Percentiles rank a stretch among this genome's conserved stretches.
Evolutionary conservation across 495 filamentous ascomycete genomes (phyloP).

Genomic region (Paragyromitra xinjiangensis): DNA sequence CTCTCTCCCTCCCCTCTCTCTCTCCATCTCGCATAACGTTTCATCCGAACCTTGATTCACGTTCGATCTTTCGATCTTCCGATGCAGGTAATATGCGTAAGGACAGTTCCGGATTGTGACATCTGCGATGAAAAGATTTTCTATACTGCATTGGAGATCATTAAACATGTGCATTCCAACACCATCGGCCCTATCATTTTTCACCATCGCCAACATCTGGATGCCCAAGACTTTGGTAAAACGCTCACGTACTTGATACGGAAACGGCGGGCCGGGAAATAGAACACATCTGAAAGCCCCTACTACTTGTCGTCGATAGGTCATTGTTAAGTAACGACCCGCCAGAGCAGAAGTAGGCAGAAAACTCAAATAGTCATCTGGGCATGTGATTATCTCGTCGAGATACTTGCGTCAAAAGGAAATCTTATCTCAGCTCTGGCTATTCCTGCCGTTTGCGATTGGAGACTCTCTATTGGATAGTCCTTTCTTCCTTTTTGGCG

Average conservation of each 20-base stretch:
- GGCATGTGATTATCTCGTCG: slow-evolving; percentile 22
- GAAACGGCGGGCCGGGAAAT: slow-evolving; percentile 39
- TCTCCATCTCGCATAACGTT: slow-evolving; percentile 49
- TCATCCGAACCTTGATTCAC: slow-evolving; percentile 52
- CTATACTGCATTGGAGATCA: slow-evolving; percentile 51
- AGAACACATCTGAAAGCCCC: slow-evolving; percentile 34
- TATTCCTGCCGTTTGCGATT: not conserved
- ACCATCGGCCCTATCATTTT: slow-evolving; percentile 46
- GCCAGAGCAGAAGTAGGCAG: slow-evolving; percentile 16
- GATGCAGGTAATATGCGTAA: slow-evolving; percentile 53
- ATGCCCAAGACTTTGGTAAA: slow-evolving; percentile 46
- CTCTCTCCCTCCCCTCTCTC: not conserved
- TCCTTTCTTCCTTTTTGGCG: not conserved
- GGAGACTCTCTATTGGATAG: slow-evolving; percentile 9
- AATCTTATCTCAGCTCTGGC: slow-evolving; percentile 7
- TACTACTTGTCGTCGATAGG: slow-evolving; percentile 23
- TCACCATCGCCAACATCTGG: slow-evolving; percentile 16
- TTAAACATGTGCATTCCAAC: slow-evolving; percentile 40
- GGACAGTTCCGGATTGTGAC: slow-evolving; percentile 49
- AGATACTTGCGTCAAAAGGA: not conserved
- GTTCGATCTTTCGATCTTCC: slow-evolving; percentile 50
- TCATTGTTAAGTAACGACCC: slow-evolving; percentile 23
- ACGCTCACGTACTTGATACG: slow-evolving; percentile 36
- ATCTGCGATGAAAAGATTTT: slow-evolving; percentile 53
- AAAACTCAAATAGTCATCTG: slow-evolving; percentile 20